phyloP scores from a whole-genome alignment of 148 eudicot genomes.

The Cornus suecica region DNA sequence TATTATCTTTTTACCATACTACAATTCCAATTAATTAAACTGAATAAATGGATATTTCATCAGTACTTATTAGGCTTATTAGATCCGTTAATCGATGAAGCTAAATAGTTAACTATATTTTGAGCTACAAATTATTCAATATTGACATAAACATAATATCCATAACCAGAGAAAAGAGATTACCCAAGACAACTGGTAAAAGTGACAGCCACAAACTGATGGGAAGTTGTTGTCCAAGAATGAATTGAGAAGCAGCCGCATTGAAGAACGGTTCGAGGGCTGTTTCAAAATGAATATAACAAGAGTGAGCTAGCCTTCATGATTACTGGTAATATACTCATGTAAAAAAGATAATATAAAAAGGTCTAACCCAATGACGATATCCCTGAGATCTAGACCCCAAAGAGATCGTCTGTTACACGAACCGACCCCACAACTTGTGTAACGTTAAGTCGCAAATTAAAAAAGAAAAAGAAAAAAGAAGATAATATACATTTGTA shows the following conservation, averaged over 20 bases:
- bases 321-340: neutral
- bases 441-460: too few species aligned
- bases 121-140: neutral
- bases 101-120: neutral
- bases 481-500: neutral
- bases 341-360: neutral
- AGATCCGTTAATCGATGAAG: neutral
- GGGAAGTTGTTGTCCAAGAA: too few species aligned
- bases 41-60: neutral
- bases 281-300: slow-evolving; percentile 19
- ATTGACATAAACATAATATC: neutral
- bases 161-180: slow-evolving; percentile 6
- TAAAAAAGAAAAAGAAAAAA: too few species aligned
- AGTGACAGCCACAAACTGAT: too few species aligned
- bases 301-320: neutral
- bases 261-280: slow-evolving; percentile 36
- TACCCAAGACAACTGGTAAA: slow-evolving; percentile 34
- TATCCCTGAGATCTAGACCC: too few species aligned
- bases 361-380: too few species aligned
- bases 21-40: neutral
- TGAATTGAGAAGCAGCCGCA: too few species aligned
- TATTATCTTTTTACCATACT: too few species aligned
- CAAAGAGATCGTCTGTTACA: too few species aligned
- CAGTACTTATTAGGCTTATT: neutral
- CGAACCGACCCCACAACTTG: too few species aligned